phyloP scores from a whole-genome alignment of 345 rosid species.

The Euclidium syriacum region DNA sequence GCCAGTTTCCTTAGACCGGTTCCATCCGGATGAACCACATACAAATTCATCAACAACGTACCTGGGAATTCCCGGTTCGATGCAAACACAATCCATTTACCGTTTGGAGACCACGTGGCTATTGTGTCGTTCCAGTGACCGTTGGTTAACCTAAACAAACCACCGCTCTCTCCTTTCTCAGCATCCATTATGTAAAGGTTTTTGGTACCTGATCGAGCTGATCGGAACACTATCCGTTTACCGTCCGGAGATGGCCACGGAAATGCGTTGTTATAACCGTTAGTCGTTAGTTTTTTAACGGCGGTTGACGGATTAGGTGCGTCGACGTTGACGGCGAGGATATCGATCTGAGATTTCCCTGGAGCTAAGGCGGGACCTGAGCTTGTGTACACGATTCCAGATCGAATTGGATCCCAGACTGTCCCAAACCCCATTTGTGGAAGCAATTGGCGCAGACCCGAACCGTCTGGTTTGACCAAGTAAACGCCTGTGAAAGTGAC shows the following conservation, averaged over 20 bases:
- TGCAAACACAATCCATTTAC: conserved; percentile 69
- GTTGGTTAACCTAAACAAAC: conserved; percentile 53
- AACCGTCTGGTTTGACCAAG: conserved; percentile 66
- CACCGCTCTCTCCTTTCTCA: conserved; percentile 47
- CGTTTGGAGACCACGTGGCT: conserved; percentile 85
- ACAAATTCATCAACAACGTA: conserved; percentile 57
- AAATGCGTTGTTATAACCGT: conserved; percentile 71
- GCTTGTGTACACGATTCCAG: conserved; percentile 60
- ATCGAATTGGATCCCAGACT: conserved; percentile 65
- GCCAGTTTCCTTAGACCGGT: conserved; percentile 61
- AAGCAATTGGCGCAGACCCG: conserved; percentile 45
- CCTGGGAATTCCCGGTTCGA: conserved; percentile 69
- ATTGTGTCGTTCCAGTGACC: conserved; percentile 87
- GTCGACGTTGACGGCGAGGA: conserved; percentile 56
- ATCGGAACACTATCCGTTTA: conserved; percentile 67
- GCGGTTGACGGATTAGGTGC: conserved; percentile 11
- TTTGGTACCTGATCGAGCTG: conserved; percentile 65
- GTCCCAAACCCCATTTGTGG: conserved; percentile 53
- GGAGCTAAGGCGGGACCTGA: conserved; percentile 59
- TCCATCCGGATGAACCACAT: conserved; percentile 72
- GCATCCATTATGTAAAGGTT: conserved; percentile 84
- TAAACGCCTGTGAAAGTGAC: conserved; percentile 57
- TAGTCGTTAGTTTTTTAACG: conserved; percentile 49
- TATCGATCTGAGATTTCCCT: conserved; percentile 52
- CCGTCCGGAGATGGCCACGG: conserved; percentile 88